Conservation (phyloP, 768 basidiomycete genomes). For the Neoboletus brunneissimus region DNA sequence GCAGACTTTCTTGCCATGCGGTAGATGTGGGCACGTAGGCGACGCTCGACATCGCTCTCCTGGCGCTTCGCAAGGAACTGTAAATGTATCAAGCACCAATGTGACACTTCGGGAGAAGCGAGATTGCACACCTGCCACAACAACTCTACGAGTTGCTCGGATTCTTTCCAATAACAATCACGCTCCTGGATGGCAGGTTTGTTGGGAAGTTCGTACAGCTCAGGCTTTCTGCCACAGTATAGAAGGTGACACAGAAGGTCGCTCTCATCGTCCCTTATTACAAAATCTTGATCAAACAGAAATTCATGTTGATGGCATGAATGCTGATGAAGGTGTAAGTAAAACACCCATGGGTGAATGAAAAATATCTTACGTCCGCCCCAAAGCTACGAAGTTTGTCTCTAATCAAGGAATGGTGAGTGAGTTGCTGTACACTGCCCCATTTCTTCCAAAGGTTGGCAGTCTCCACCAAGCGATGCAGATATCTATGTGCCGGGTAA, state of each 20-base stretch:
- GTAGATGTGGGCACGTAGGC: conserved; percentile 21
- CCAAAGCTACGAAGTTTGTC: conserved; percentile 8
- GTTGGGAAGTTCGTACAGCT: conserved; percentile 11
- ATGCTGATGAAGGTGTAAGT: conserved; percentile 6
- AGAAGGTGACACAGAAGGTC: conserved; percentile 20
- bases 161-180: conserved; percentile 3
- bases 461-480: conserved; percentile 4
- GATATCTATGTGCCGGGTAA: conserved; percentile 3
- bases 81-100: neutral
- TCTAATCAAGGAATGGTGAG: conserved; percentile 15
- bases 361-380: conserved; percentile 6
- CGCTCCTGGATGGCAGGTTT: neutral
- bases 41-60: neutral
- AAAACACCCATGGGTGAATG: neutral
- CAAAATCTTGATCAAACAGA: neutral
- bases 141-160: conserved; percentile 22
- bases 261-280: conserved; percentile 12
- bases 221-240: conserved; percentile 15
- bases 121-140: conserved; percentile 19
- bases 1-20: conserved; percentile 31
- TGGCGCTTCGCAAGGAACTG: conserved; percentile 13
- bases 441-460: conserved; percentile 15
- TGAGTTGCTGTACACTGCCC: conserved; percentile 18
- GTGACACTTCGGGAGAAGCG: neutral
- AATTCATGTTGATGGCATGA: conserved; percentile 12